Conservation (phyloP, 306 rosid species). For the Malus asiatica region DNA sequence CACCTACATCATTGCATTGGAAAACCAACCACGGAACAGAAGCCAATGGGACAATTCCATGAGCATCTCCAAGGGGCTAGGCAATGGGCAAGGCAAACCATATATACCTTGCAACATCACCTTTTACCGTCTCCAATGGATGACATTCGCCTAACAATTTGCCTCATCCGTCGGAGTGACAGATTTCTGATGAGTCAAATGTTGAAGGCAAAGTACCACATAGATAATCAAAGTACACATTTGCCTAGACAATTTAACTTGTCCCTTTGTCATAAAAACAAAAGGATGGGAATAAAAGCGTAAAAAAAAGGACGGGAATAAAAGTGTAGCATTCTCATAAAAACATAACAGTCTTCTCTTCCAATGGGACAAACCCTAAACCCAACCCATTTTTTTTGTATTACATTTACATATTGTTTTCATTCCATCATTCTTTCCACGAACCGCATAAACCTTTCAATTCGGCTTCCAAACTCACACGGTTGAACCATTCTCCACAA, state of each 20-base stretch:
- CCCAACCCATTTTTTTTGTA: not conserved
- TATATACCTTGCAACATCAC: not conserved
- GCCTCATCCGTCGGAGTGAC: not conserved
- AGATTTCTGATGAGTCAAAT: not conserved
- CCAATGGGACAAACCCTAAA: no score
- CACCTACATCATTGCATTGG: not conserved
- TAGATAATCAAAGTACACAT: no score
- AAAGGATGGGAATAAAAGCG: no score
- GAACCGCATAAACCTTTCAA: not conserved
- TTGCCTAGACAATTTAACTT: not conserved
- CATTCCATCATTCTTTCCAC: not conserved
- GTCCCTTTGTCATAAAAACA: not conserved
- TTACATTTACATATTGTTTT: not conserved
- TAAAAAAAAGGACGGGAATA: not conserved
- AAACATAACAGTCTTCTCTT: not conserved
- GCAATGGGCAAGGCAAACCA: not conserved
- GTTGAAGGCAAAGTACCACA: not conserved
- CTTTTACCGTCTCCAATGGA: not conserved
- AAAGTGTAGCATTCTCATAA: not conserved
- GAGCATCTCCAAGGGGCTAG: not conserved
- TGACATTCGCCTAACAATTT: not conserved
- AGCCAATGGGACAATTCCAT: not conserved
- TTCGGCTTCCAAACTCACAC: not conserved
- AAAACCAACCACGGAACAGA: not conserved
- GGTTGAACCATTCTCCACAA: not conserved